These are phyloP conservation scores for Metarhizium rileyi DNA, from an alignment of 2,329 filamentous ascomycete genomes.

Conservation along the genomic window DNA sequence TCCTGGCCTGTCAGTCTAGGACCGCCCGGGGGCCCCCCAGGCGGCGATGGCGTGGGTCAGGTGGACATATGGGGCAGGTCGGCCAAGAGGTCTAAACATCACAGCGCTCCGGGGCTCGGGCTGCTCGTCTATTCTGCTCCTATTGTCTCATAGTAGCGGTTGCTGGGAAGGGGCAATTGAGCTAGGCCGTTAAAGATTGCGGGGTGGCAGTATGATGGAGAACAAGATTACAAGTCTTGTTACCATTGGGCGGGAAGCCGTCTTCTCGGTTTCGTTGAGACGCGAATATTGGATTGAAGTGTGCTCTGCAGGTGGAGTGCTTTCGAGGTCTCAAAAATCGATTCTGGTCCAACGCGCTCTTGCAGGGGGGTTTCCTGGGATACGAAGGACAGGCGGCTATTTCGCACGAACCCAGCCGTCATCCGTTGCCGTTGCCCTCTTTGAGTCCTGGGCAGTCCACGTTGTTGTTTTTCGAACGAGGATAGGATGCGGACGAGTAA, in stretches of 20 bases:
- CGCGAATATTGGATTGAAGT: background rate
- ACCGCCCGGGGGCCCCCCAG: background rate
- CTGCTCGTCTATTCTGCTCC: background rate
- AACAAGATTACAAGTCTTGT: background rate
- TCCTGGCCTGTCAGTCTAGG: no score
- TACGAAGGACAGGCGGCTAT: background rate
- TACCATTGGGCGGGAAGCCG: background rate
- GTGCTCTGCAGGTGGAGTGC: background rate
- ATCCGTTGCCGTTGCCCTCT: no score
- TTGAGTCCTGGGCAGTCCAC: no score
- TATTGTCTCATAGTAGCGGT: background rate
- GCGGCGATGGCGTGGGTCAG: slow-evolving; percentile 4
- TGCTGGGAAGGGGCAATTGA: background rate
- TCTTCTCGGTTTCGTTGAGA: background rate
- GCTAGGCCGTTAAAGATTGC: background rate
- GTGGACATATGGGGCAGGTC: slow-evolving; percentile 8
- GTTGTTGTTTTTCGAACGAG: background rate
- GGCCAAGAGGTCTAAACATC: slow-evolving; percentile 2
- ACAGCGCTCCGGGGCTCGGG: background rate
- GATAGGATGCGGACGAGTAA: background rate
- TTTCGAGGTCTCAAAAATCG: background rate
- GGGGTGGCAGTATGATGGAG: background rate
- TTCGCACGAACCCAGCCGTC: no score
- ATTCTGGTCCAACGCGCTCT: background rate
- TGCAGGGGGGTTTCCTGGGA: background rate